Base-by-base conservation (phyloP, 2,329 filamentous ascomycete genomes). In the Aureobasidium mangrovei region DNA sequence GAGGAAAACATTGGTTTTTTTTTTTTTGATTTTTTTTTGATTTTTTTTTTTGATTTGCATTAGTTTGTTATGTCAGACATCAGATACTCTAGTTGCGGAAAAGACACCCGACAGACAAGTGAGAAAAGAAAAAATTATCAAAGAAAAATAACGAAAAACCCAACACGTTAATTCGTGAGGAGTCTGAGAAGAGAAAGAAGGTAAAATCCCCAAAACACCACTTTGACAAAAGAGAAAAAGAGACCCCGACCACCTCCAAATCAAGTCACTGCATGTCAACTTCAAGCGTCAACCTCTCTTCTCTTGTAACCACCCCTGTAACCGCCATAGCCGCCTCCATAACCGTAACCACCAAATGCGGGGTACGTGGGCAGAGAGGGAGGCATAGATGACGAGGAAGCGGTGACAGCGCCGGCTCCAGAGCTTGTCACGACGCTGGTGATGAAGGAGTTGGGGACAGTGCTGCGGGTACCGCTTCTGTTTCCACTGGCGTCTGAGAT, bases 231-330 rank as follows among this genome's bases (percentile, higher is more conserved):
- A 18, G 1, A n/a, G 18, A 18, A 18, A 18, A 18, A 18, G 18
- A 18, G 18, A 18, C 18, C 18, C n/a, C n/a, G n/a, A n/a, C n/a
- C n/a, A n/a, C n/a, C n/a, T n/a, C n/a, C n/a, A n/a, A n/a, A n/a
- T n/a, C n/a, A n/a, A n/a, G n/a, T n/a, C n/a, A n/a, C n/a, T n/a
- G n/a, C n/a, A 31, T 18, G 33, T 27, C 47, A 41, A 2, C 8
- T 5, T 28, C n/a, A 18, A 18, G 18, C 18, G 18, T 18, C 18
- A 18, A 18, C 18, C 18, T 18, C 18, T 4, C 24, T 9, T 53
- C 51, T 54, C 51, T 46, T 40, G 35, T 46, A 46, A 8, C 41
- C 51, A 41, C 42, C 51, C 3, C 42, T 31, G 29, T 35, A 46
- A 27, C 51, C 51, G 12, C 51, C 51, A 38, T 45, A 46, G 18